Percentiles rank a stretch among this genome's conserved stretches.
Evolutionary conservation across 2,329 filamentous ascomycete genomes (phyloP).

Genomic region (Aspergillus neotritici): DNA sequence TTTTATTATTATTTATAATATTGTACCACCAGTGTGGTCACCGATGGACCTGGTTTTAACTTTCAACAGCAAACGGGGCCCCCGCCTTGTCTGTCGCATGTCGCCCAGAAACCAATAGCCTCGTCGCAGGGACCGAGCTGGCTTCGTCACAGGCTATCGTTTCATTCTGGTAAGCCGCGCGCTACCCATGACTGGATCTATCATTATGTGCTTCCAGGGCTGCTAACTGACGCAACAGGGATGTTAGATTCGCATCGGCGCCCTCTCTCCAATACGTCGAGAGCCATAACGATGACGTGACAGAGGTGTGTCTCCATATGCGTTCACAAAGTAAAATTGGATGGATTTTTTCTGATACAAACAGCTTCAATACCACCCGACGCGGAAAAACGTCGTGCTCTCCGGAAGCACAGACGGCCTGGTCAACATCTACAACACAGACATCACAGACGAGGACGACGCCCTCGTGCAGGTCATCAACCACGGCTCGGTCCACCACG

Average conservation of each 20-base stretch:
- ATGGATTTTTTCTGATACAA: constrained; percentile 2
- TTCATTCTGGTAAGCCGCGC: constrained; percentile 38
- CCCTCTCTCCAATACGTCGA: constrained; percentile 40
- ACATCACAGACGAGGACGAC: constrained; percentile 55
- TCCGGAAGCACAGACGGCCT: constrained; percentile 60
- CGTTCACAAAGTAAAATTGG: constrained; percentile 1
- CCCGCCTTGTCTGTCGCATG: constrained; percentile 51
- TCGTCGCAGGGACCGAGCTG: constrained; percentile 54
- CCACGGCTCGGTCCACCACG: constrained; percentile 57
- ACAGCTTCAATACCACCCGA: constrained; percentile 49
- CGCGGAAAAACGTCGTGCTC: constrained; percentile 49
- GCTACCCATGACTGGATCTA: background rate
- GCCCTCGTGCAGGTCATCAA: constrained; percentile 59
- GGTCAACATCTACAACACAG: constrained; percentile 57
- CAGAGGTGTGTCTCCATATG: constrained; percentile 42
- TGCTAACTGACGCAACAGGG: constrained; percentile 34
- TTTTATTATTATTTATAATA: constrained; percentile 2
- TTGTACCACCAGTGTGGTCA: constrained; percentile 1
- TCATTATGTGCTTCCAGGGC: constrained; percentile 5
- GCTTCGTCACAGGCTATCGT: constrained; percentile 39
- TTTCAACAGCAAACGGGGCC: constrained; percentile 40
- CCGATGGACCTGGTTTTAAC: constrained; percentile 13
- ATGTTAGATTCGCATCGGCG: constrained; percentile 36
- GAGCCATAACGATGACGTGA: constrained; percentile 55
- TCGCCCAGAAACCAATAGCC: constrained; percentile 39